phyloP scores from a whole-genome alignment of 208 protist species.

The Novymonas esmeraldas region DNA sequence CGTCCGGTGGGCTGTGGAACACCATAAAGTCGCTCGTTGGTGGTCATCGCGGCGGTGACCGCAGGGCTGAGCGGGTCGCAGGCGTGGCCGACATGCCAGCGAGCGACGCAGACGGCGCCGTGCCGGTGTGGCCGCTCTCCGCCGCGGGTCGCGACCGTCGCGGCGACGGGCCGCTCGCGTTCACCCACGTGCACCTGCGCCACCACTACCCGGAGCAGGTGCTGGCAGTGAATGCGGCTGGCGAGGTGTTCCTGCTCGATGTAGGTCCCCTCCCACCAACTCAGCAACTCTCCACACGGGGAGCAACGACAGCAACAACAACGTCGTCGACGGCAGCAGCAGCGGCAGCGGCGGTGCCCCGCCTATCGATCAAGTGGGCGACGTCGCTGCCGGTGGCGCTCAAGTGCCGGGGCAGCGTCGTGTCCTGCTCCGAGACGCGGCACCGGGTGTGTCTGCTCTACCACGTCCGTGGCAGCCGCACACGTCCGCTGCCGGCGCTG shows the following conservation, averaged over 20 bases:
- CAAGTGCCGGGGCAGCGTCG: constrained; percentile 37
- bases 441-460: constrained; percentile 56
- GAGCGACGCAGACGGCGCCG: too few species aligned
- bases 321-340: background rate
- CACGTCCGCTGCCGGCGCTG: constrained; percentile 39
- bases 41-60: background rate
- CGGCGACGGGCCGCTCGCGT: constrained; percentile 23
- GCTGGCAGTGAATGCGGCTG: constrained; percentile 47
- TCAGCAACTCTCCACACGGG: too few species aligned
- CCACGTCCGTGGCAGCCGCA: constrained; percentile 36
- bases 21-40: constrained; percentile 38
- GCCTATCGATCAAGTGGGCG: constrained; percentile 44
- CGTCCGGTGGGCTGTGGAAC: constrained; percentile 7
- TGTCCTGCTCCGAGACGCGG: constrained; percentile 51
- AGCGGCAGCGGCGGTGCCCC: background rate
- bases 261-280: constrained; percentile 26
- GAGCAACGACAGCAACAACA: too few species aligned
- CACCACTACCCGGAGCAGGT: constrained; percentile 45
- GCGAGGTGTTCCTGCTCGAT: constrained; percentile 67
- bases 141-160: background rate
- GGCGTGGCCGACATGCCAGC: background rate
- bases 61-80: background rate
- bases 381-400: constrained; percentile 60
- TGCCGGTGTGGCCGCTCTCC: constrained; percentile 24
- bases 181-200: constrained; percentile 61